Conservation (phyloP, 1,284 basidiomycete genomes). For the Cutaneotrichosporon sp. region DNA sequence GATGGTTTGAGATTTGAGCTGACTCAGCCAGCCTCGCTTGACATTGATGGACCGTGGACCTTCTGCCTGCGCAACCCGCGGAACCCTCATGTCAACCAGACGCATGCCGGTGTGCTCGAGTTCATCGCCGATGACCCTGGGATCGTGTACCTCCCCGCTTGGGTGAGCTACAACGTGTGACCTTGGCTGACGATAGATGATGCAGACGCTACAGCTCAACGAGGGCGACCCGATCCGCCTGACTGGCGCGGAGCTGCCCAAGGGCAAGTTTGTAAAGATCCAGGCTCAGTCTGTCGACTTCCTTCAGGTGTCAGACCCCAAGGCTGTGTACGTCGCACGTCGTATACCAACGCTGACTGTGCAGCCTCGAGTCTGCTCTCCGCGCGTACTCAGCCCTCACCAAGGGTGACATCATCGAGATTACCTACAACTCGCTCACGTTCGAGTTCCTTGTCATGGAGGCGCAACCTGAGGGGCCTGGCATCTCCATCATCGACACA, state of each 20-base stretch:
- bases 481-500: slow-evolving; percentile 89
- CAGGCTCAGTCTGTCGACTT: slow-evolving; percentile 96
- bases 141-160: slow-evolving; percentile 89
- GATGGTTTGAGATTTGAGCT: not conserved
- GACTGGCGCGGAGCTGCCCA: slow-evolving; percentile 79
- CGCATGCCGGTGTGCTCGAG: slow-evolving; percentile 95
- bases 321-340: slow-evolving; percentile 70
- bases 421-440: slow-evolving; percentile 84
- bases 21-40: slow-evolving; percentile 63
- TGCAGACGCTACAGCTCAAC: slow-evolving; percentile 82
- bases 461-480: slow-evolving; percentile 77
- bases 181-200: slow-evolving; percentile 64
- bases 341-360: slow-evolving; percentile 4
- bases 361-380: slow-evolving; percentile 87
- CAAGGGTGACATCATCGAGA: slow-evolving; percentile 88
- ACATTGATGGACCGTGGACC: slow-evolving; percentile 91
- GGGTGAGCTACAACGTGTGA: slow-evolving; percentile 57
- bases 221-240: slow-evolving; percentile 96
- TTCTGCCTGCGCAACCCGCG: slow-evolving; percentile 90
- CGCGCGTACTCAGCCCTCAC: slow-evolving; percentile 90
- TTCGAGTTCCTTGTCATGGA: slow-evolving; percentile 98
- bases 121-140: slow-evolving; percentile 94
- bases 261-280: slow-evolving; percentile 94
- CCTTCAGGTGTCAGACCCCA: slow-evolving; percentile 83
- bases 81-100: slow-evolving; percentile 75